These are phyloP conservation scores for Digitaria exilis DNA, from an alignment of 202 grass and related monocot genomes.

Conservation along the genomic window DNA sequence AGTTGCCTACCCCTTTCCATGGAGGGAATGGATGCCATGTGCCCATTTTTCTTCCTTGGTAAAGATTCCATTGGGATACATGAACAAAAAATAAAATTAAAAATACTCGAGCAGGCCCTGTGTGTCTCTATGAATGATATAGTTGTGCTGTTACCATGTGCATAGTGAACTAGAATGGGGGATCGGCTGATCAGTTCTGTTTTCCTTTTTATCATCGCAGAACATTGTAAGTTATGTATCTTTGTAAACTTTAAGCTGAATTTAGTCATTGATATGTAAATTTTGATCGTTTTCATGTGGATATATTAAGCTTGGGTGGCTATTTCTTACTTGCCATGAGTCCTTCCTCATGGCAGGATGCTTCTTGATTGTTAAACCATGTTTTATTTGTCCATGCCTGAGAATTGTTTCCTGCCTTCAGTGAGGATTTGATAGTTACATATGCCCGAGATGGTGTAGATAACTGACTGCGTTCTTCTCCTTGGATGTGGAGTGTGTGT, in stretches of 20 bases:
- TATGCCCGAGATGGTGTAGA: neutral
- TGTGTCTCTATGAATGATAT: neutral
- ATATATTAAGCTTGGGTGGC: neutral
- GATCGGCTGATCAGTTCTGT: neutral
- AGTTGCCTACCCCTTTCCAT: conserved; percentile 43
- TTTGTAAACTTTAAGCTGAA: neutral
- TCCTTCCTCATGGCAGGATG: neutral
- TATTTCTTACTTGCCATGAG: neutral
- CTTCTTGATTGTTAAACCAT: neutral
- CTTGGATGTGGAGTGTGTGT: neutral
- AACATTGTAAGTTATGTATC: neutral
- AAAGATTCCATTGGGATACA: conserved; percentile 56
- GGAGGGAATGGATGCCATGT: conserved; percentile 35
- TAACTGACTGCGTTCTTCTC: conserved; percentile 11
- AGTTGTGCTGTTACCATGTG: neutral
- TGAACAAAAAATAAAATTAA: no score
- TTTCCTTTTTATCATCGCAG: neutral
- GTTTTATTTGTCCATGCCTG: conserved; percentile 7
- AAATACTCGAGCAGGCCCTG: no score
- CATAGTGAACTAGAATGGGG: neutral
- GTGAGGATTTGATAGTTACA: neutral
- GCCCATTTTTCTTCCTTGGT: conserved; percentile 42
- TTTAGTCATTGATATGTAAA: neutral
- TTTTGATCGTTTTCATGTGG: neutral
- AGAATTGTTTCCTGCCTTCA: neutral